Evolutionary conservation across 371 early-diverging fungal genomes (phyloP), one percentile per base, ranked within the genome.

Genomic region (Massospora cicadina): DNA sequence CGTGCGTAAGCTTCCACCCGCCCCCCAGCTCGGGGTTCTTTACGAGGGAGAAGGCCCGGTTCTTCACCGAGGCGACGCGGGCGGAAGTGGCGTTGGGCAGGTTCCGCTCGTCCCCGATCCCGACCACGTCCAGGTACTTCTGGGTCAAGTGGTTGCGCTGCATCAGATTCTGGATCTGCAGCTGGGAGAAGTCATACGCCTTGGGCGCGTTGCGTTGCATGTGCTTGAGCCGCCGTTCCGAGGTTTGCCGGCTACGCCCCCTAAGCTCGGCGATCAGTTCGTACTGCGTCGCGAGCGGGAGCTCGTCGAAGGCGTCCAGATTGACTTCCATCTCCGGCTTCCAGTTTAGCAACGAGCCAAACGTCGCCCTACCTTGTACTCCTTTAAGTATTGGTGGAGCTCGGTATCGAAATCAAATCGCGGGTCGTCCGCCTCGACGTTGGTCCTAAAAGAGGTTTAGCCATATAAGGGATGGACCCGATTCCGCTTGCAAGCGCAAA

Each of bases 221-320:
- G 33, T 80, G 74, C 66, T 88, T 80, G 17, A 90, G 72, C 21
- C 92, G 79, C 25, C 82, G 79, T 71, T 80, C 79, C 1, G 87
- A 88, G 0, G 91, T 86, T 65, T 87, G 84, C 0, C 98, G 77
- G 2, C 91, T 89, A 55, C 82, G 81, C 13, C 79, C 71, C 64
- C 87, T 92, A n/a, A 92, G 71, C 25, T 90, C 92, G 32, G 86
- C 80, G 23, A 98, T 79, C 26, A 98, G 77, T 70, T 94, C 94
- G 71, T 91, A 89, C 71, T 93, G 94, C 17, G 86, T 72, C 66
- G 91, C 93, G 0, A 86, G 70, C 0, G 95, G 88, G n/a, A 96
- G 73, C 0, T 80, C 70, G 31, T 77, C 68, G 71, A 96, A 95
- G 1, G 73, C 32, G 23, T 60, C 30, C 28, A 60, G 25, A 26